A percentile compares a stretch with the other conserved stretches of the same genome.
These are phyloP conservation scores for Dissophora ornata DNA, from an alignment of 192 early-diverging fungal genomes.

Conservation along the genomic window DNA sequence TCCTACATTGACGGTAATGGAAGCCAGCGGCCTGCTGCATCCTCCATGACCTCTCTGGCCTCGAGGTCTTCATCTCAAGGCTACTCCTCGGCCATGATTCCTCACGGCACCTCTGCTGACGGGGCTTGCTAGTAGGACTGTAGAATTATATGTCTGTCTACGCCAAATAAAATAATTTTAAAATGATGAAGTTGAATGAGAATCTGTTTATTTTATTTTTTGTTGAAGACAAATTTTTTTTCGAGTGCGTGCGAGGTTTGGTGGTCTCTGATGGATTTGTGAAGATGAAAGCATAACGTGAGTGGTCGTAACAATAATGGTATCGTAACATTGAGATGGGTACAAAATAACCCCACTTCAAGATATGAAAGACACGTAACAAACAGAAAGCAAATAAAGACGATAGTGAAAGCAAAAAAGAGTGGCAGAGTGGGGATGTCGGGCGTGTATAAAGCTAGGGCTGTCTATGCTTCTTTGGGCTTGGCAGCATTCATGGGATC, in stretches of 20 bases:
- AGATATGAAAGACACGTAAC: background rate
- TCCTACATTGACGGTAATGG: too few species aligned
- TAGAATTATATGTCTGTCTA: too few species aligned
- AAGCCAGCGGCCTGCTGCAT: too few species aligned
- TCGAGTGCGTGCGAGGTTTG: too few species aligned
- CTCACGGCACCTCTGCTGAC: conserved; percentile 10
- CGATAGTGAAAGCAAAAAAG: background rate
- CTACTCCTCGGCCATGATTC: conserved; percentile 12
- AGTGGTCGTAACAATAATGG: too few species aligned
- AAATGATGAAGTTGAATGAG: too few species aligned
- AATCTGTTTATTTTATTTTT: conserved; percentile 18
- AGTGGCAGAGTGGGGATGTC: background rate
- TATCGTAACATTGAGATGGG: background rate
- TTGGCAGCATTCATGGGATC: conserved; percentile 34
- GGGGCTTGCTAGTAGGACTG: background rate
- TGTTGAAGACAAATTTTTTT: background rate
- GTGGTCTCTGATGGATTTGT: too few species aligned
- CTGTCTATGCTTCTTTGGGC: conserved; percentile 36
- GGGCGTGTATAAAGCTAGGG: background rate
- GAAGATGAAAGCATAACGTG: too few species aligned
- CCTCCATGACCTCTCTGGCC: background rate
- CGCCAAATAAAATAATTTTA: too few species aligned
- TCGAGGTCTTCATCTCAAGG: conserved; percentile 18
- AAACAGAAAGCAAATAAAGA: background rate
- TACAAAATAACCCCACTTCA: background rate